phyloP scores from a whole-genome alignment of 345 rosid species.

The Hibiscus tridactylites region DNA sequence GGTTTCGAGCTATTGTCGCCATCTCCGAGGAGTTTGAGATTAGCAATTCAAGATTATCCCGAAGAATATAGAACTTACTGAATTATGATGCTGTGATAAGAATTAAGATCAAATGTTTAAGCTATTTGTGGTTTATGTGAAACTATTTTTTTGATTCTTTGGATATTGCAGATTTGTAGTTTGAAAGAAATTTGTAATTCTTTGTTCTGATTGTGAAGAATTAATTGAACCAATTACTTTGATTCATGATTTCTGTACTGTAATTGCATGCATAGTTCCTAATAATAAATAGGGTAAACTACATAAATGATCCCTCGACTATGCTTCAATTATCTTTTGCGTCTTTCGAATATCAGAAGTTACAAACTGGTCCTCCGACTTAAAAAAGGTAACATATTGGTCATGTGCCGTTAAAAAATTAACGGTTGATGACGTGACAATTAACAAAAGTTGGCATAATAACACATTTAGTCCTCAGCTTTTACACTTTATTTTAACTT shows the following conservation, averaged over 20 bases:
- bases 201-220: background rate
- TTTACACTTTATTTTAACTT: no score
- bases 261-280: no score
- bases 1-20: slow-evolving; percentile 37
- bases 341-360: no score
- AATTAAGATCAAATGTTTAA: background rate
- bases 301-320: no score
- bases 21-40: slow-evolving; percentile 1
- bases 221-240: background rate
- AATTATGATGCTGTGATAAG: background rate
- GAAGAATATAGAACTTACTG: slow-evolving; percentile 1
- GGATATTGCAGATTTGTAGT: background rate
- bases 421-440: no score
- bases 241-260: background rate
- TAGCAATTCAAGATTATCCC: background rate
- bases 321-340: no score
- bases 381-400: no score
- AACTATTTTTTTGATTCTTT: background rate
- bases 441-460: no score
- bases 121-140: background rate
- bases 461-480: no score
- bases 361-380: no score
- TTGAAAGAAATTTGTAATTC: background rate
- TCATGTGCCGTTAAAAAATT: no score
- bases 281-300: no score